These are phyloP conservation scores for Cystobasidium onofrii DNA, from an alignment of 768 basidiomycete species.

Conservation along the genomic window DNA sequence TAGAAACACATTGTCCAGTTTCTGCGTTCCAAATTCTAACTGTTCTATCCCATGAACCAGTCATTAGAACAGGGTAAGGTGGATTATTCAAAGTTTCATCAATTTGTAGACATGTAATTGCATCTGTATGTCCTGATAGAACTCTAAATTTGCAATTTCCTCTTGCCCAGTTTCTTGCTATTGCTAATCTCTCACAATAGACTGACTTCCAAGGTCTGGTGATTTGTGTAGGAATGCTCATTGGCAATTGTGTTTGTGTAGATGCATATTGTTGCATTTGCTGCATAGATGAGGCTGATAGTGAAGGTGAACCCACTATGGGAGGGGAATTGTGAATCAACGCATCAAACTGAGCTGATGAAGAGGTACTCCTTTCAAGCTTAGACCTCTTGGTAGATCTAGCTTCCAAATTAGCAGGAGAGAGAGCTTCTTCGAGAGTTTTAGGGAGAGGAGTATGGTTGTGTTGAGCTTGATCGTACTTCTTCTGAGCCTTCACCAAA, in stretches of 20 bases:
- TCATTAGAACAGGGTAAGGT: slow-evolving; percentile 73
- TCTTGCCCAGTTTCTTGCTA: slow-evolving; percentile 95
- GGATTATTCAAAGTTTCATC: slow-evolving; percentile 73
- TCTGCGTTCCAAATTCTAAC: slow-evolving; percentile 94
- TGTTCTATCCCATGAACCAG: slow-evolving; percentile 93
- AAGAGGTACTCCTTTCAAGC: background rate
- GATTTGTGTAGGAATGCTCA: background rate
- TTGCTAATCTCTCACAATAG: slow-evolving; percentile 89
- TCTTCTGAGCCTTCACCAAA: background rate
- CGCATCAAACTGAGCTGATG: background rate
- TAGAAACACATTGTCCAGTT: slow-evolving; percentile 71
- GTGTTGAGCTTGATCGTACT: slow-evolving; percentile 16
- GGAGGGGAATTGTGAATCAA: background rate
- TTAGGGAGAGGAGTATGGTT: slow-evolving; percentile 26
- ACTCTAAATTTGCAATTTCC: slow-evolving; percentile 78
- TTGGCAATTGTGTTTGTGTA: slow-evolving; percentile 36
- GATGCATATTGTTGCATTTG: slow-evolving; percentile 33
- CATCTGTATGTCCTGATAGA: slow-evolving; percentile 85
- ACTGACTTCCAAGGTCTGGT: slow-evolving; percentile 98
- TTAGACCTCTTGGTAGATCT: background rate
- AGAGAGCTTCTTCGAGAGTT: slow-evolving; percentile 10
- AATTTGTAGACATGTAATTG: slow-evolving; percentile 95
- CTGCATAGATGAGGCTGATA: slow-evolving; percentile 28
- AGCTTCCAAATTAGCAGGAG: background rate
- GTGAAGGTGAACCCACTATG: background rate